Evolutionary conservation across 257 asterid genomes (phyloP), one percentile per base, ranked within the genome.

Genomic region (Buddleja alternifolia): DNA sequence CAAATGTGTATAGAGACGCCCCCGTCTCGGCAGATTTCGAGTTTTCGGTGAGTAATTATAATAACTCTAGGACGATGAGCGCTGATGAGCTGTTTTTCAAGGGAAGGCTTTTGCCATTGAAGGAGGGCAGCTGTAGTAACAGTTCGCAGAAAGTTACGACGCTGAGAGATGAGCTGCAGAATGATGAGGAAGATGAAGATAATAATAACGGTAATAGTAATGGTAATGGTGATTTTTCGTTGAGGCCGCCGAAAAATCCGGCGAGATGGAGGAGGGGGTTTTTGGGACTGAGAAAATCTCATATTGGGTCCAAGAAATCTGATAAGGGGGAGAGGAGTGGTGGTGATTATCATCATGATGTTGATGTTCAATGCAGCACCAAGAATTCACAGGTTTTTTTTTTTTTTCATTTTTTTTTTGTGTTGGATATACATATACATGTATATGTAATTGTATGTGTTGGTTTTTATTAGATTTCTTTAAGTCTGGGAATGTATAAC

Each of bases 1-100:
- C n/a, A n/a, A 58, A 72, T 34, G 57, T 82, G 3, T 88, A 85
- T 62, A 60, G 91, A 0, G 98, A 92, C 44, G 90, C 94, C 0
- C 98, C 97, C 0, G 94, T 88, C 7, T 93, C 98, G 32, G 78
- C 97, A 3, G 99, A 93, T 56, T 93, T 93, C 48, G 96, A 87
- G 72, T 93, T 93, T 70, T 88, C 97, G 1, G 94, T 86, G 9
- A 42, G 80, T 51, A 85, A 85, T 54, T 79, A 83, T 51, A 85
- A 85, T 54, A 77, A 83, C 80, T 82, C 94, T 16, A 88, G n/a
- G n/a, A n/a, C 90, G 94, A 87, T 90, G 81, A 73, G 84, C 46
- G 98, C 98, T 5, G 98, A 93, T 51, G 89, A 90, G 74, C 94
- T 93, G 0, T 86, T 93, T 77, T 93, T 71, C 71, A 83, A 88